phyloP scores from a whole-genome alignment of 2,329 filamentous ascomycete genomes.

The Alternaria arbusti region DNA sequence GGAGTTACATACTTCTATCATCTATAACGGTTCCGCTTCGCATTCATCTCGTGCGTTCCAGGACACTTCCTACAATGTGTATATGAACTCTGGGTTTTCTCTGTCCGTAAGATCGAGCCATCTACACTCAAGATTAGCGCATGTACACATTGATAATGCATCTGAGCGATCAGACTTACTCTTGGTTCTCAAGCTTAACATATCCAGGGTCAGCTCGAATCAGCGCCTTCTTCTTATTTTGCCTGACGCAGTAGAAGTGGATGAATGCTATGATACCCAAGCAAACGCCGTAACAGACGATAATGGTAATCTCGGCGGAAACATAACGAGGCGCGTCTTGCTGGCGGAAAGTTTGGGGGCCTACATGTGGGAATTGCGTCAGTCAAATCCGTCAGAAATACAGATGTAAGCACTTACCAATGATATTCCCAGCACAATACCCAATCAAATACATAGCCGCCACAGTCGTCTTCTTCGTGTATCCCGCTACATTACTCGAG shows the following conservation, averaged over 20 bases:
- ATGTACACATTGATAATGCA: not conserved
- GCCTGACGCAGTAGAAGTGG: constrained; percentile 64
- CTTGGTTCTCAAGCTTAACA: constrained; percentile 68
- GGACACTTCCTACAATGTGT: constrained; percentile 53
- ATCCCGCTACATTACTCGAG: constrained; percentile 65
- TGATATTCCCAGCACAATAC: constrained; percentile 51
- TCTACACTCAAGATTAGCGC: constrained; percentile 22
- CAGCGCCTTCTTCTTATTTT: constrained; percentile 66
- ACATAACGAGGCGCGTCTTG: constrained; percentile 59
- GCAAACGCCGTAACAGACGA: constrained; percentile 64
- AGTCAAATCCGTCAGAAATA: not conserved
- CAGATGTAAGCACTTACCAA: constrained; percentile 23
- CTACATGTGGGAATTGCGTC: constrained; percentile 49
- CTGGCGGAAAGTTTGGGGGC: constrained; percentile 46
- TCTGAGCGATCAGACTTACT: constrained; percentile 50
- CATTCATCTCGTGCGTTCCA: not conserved
- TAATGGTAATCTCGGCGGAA: constrained; percentile 68
- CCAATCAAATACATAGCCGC: constrained; percentile 58
- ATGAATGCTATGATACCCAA: constrained; percentile 66
- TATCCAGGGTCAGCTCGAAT: constrained; percentile 63
- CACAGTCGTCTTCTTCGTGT: constrained; percentile 66
- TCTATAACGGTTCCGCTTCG: not conserved
- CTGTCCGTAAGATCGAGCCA: constrained; percentile 69
- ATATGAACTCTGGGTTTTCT: constrained; percentile 70
- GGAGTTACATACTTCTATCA: not conserved